Conservation (phyloP, 768 basidiomycete genomes). For the Trametes maxima region DNA sequence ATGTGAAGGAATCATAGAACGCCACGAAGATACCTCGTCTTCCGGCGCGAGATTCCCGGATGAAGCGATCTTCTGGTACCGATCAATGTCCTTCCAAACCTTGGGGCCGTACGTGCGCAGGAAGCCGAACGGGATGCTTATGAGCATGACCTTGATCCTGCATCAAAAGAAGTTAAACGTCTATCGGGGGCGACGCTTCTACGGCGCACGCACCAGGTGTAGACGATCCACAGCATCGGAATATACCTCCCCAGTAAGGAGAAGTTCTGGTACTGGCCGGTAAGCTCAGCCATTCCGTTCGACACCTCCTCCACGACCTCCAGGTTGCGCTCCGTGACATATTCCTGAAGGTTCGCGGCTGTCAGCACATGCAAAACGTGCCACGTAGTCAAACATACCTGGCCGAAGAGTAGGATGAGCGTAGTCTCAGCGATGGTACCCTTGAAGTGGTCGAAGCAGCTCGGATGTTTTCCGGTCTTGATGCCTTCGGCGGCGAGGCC, state of each 20-base stretch:
- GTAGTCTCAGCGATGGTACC: conserved; percentile 37
- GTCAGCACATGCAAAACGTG: conserved; percentile 2
- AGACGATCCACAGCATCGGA: conserved; percentile 29
- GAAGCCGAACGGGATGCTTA: conserved; percentile 26
- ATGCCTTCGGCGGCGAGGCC: conserved; percentile 12
- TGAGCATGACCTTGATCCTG: conserved; percentile 26
- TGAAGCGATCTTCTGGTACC: conserved; percentile 19
- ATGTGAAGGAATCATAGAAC: not conserved
- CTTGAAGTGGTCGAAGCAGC: conserved; percentile 35
- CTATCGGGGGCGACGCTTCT: not conserved
- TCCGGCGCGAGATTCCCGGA: conserved; percentile 11
- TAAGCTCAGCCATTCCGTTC: conserved; percentile 32
- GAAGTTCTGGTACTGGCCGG: conserved; percentile 36
- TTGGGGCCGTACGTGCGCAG: conserved; percentile 22
- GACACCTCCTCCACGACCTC: conserved; percentile 31
- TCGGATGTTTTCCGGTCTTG: conserved; percentile 16
- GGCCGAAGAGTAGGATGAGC: conserved; percentile 34
- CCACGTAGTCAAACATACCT: conserved; percentile 22
- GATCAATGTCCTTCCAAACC: conserved; percentile 23
- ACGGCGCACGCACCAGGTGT: conserved; percentile 27
- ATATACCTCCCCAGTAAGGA: conserved; percentile 31
- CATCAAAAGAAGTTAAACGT: conserved; percentile 11
- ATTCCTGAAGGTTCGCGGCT: conserved; percentile 22
- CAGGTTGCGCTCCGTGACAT: conserved; percentile 31
- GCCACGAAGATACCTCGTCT: conserved; percentile 16